Evolutionary conservation across 176 grass and related monocot species (phyloP).

Genomic region (Eragrostis curvula): DNA sequence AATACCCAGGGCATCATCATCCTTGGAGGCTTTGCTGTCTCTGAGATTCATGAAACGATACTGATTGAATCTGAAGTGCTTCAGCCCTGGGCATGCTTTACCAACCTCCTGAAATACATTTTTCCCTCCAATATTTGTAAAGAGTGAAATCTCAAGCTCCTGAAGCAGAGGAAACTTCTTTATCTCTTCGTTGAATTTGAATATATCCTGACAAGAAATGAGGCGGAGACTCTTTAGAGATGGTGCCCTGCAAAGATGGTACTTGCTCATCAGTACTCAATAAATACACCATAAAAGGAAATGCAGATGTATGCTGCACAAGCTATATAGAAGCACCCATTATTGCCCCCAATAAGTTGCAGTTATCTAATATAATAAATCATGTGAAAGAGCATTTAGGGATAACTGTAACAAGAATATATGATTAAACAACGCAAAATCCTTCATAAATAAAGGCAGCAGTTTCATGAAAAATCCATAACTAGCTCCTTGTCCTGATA

Average conservation of each 20-base stretch:
- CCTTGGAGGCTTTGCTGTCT: background rate
- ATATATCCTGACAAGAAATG: background rate
- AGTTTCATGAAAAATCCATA: background rate
- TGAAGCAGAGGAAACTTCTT: constrained; percentile 20
- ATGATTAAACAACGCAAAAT: background rate
- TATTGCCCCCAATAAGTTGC: background rate
- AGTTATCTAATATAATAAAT: background rate
- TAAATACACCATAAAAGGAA: background rate
- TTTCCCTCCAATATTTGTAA: background rate
- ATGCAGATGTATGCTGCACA: background rate
- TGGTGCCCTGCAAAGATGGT: background rate
- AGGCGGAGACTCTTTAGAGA: constrained; percentile 18
- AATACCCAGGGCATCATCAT: background rate
- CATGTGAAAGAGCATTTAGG: background rate
- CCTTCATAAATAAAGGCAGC: background rate
- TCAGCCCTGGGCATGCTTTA: background rate
- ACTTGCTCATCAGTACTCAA: background rate
- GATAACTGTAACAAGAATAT: background rate
- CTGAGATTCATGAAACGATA: background rate
- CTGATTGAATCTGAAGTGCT: background rate
- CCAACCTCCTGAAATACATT: background rate
- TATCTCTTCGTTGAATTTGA: background rate
- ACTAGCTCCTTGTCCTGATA: background rate
- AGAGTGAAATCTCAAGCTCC: constrained; percentile 20
- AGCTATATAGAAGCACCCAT: background rate